phyloP scores from a whole-genome alignment of 1,139 yeast genomes.

The Candida frijolesensis region DNA sequence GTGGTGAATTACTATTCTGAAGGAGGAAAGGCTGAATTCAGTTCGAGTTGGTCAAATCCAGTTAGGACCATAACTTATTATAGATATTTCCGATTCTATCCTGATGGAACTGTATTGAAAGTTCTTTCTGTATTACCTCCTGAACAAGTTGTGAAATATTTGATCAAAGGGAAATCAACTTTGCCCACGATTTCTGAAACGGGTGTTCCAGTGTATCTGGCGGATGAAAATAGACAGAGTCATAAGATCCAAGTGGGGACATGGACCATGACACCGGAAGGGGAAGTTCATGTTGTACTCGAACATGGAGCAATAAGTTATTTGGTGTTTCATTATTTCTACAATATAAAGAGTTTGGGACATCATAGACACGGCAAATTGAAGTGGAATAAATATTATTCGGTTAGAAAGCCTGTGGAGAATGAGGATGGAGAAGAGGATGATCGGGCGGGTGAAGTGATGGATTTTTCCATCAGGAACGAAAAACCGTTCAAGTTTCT shows the following conservation, averaged over 20 bases:
- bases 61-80: conserved; percentile 84
- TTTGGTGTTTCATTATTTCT: conserved; percentile 64
- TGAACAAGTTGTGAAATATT: conserved; percentile 54
- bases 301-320: conserved; percentile 64
- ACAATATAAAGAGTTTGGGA: conserved; percentile 60
- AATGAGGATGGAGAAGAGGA: conserved; percentile 26
- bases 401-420: conserved; percentile 46
- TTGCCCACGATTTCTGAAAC: conserved; percentile 17
- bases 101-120: conserved; percentile 74
- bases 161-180: conserved; percentile 34
- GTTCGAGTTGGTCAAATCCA: conserved; percentile 75
- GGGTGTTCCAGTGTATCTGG: conserved; percentile 12
- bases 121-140: conserved; percentile 73
- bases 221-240: conserved; percentile 26
- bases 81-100: conserved; percentile 78
- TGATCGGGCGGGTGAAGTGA: conserved; percentile 51
- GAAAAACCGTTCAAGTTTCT: conserved; percentile 79
- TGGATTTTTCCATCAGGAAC: conserved; percentile 59
- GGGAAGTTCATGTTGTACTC: conserved; percentile 58
- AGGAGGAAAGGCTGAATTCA: conserved; percentile 68
- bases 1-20: conserved; percentile 82
- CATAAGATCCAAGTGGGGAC: conserved; percentile 49
- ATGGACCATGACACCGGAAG: conserved; percentile 51
- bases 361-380: conserved; percentile 62
- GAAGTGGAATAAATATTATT: conserved; percentile 65